These are phyloP conservation scores for Lipomyces yamanashiensis DNA, from an alignment of 805 yeast species.

Conservation along the genomic window DNA sequence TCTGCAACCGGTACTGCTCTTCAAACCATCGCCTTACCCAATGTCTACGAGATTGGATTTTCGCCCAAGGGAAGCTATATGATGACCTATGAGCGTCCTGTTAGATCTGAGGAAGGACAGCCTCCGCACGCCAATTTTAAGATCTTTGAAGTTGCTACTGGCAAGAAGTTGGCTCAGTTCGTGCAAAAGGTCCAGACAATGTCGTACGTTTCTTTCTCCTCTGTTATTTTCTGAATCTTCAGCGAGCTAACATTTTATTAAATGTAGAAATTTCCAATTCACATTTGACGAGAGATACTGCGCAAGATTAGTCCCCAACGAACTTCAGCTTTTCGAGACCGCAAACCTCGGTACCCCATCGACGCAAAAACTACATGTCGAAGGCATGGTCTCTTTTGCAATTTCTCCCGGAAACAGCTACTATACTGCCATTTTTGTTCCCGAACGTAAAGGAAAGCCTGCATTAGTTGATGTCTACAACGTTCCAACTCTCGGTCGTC, in stretches of 20 bases:
- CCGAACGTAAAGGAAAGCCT: constrained; percentile 86
- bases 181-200: constrained; percentile 78
- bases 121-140: constrained; percentile 74
- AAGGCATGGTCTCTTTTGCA: constrained; percentile 62
- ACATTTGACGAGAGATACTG: constrained; percentile 76
- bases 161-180: constrained; percentile 61
- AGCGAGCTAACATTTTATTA: background rate
- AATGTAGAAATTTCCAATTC: constrained; percentile 64
- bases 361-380: constrained; percentile 60
- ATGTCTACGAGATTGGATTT: constrained; percentile 80
- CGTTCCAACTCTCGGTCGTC: constrained; percentile 73
- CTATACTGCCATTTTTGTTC: constrained; percentile 85
- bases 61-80: constrained; percentile 86
- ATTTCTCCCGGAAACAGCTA: constrained; percentile 89
- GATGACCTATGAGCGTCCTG: constrained; percentile 89
- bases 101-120: constrained; percentile 65
- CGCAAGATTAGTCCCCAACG: constrained; percentile 63
- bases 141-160: constrained; percentile 64
- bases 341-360: constrained; percentile 51
- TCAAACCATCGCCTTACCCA: constrained; percentile 59
- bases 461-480: constrained; percentile 85
- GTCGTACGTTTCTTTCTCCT: constrained; percentile 14
- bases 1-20: constrained; percentile 57
- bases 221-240: background rate
- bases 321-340: constrained; percentile 71